A percentile compares a stretch with the other conserved stretches of the same genome.
Evolutionary conservation across 768 basidiomycete genomes (phyloP).

Genomic region (Tephrocybe rancida): DNA sequence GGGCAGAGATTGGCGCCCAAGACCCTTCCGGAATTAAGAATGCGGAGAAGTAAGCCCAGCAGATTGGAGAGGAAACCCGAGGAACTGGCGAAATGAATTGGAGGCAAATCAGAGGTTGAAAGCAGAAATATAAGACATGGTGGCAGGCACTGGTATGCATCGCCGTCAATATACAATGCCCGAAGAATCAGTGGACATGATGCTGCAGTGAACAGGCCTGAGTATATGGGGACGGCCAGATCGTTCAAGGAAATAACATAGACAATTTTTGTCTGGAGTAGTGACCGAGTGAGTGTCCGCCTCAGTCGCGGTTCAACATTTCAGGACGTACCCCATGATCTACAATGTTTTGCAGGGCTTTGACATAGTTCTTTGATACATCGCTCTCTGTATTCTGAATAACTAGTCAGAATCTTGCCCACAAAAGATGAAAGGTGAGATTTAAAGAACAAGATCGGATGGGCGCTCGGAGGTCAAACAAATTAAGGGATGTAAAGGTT

Average conservation of each 20-base stretch:
- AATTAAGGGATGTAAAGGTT: not conserved
- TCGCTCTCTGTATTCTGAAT: slow-evolving; percentile 78
- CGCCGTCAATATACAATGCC: slow-evolving; percentile 92
- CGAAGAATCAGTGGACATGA: slow-evolving; percentile 89
- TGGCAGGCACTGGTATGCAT: slow-evolving; percentile 79
- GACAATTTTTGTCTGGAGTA: slow-evolving; percentile 71
- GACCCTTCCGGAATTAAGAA: slow-evolving; percentile 88
- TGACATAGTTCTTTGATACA: slow-evolving; percentile 78
- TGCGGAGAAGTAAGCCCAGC: slow-evolving; percentile 81
- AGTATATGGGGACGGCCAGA: slow-evolving; percentile 93
- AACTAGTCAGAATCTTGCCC: too few species aligned
- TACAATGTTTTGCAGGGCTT: slow-evolving; percentile 70
- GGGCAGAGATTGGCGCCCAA: too few species aligned
- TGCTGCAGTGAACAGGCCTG: slow-evolving; percentile 84
- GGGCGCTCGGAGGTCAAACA: too few species aligned
- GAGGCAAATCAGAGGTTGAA: not conserved
- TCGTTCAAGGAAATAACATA: slow-evolving; percentile 92
- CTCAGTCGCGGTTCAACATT: slow-evolving; percentile 2
- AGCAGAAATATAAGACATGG: slow-evolving; percentile 1
- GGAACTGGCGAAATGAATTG: slow-evolving; percentile 44
- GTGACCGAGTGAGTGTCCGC: slow-evolving; percentile 1
- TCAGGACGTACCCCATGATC: slow-evolving; percentile 69
- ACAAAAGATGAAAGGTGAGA: too few species aligned
- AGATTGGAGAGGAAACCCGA: slow-evolving; percentile 94
- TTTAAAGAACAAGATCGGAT: not conserved